These are phyloP conservation scores for Erodium trifolium DNA, from an alignment of 441 rosid genomes.

Conservation along the genomic window DNA sequence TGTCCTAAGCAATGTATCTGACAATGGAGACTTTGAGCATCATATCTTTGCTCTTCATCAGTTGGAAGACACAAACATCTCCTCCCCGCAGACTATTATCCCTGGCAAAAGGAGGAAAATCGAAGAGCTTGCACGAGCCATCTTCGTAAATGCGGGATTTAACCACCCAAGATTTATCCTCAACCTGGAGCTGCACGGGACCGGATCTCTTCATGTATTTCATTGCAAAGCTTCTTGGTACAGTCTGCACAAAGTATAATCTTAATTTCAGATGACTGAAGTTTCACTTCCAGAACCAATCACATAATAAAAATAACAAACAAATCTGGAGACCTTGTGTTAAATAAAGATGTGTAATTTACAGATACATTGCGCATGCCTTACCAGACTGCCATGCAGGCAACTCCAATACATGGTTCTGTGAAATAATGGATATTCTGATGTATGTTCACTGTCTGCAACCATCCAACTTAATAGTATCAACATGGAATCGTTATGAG, in stretches of 20 bases:
- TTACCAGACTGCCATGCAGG: not conserved
- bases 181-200: not conserved
- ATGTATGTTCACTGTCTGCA: not conserved
- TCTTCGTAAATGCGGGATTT: not conserved
- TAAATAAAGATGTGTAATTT: not conserved
- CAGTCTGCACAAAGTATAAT: not conserved
- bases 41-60: not conserved
- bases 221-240: not conserved
- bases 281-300: no score
- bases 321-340: not conserved
- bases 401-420: not conserved
- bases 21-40: slow-evolving; percentile 1
- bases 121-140: not conserved
- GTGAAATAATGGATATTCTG: not conserved
- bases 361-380: not conserved
- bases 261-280: not conserved
- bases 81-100: not conserved
- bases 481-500: not conserved
- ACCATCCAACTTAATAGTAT: not conserved
- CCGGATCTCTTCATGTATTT: not conserved
- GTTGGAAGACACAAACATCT: not conserved
- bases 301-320: not conserved
- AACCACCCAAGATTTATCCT: not conserved
- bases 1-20: not conserved
- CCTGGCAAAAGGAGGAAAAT: not conserved